Evolutionary conservation across 169 alveolate species (phyloP).

Genomic region (Eimeria zaria): DNA sequence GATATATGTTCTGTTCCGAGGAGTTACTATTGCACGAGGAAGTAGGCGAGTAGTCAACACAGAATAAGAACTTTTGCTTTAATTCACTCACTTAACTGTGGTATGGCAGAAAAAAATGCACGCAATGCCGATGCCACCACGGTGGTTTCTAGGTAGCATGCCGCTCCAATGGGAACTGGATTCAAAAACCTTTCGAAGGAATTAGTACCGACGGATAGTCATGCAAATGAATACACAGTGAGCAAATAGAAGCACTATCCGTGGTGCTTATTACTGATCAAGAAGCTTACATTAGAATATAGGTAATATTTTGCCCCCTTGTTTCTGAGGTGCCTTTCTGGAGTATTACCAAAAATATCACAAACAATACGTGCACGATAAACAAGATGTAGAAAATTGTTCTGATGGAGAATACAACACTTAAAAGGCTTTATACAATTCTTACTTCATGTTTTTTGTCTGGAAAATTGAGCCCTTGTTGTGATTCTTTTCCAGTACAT

Average conservation of each 20-base stretch:
- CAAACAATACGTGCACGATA: neutral
- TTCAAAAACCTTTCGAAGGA: slow-evolving; percentile 79
- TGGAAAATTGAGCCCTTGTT: slow-evolving; percentile 74
- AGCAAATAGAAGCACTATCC: neutral
- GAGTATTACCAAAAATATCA: neutral
- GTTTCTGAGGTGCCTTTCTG: slow-evolving; percentile 75
- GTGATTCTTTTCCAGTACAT: slow-evolving; percentile 51
- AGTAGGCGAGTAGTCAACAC: neutral
- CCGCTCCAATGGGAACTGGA: slow-evolving; percentile 93
- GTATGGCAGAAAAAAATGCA: slow-evolving; percentile 89
- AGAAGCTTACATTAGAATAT: slow-evolving; percentile 87
- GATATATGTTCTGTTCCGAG: neutral
- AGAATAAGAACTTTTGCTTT: neutral
- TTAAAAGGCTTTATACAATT: neutral
- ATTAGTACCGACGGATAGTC: neutral
- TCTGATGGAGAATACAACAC: too few species aligned
- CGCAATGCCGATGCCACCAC: slow-evolving; percentile 89
- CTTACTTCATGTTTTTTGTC: slow-evolving; percentile 78
- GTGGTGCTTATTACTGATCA: slow-evolving; percentile 75
- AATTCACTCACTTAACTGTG: slow-evolving; percentile 83
- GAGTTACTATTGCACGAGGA: neutral
- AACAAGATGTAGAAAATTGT: neutral
- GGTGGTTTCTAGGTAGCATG: slow-evolving; percentile 87
- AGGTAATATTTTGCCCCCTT: slow-evolving; percentile 84
- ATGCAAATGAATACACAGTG: neutral